phyloP scores from a whole-genome alignment of 371 early-diverging fungal genomes.

The Circinella minor region DNA sequence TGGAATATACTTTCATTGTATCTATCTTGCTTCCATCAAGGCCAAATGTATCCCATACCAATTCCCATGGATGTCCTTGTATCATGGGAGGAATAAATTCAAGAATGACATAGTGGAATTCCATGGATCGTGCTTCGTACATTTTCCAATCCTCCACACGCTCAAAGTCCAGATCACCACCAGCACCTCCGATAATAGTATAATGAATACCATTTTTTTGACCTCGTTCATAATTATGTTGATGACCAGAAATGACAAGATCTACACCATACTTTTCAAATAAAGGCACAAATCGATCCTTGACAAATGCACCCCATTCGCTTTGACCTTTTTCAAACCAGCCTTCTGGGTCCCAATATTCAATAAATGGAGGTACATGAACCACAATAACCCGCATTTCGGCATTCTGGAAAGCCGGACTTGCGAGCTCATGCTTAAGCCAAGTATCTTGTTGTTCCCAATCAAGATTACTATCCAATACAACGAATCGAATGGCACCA shows the following conservation, averaged over 20 bases:
- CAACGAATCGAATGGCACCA: conserved; percentile 68
- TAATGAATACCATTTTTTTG: conserved; percentile 57
- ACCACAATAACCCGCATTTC: conserved; percentile 72
- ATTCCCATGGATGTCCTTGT: conserved; percentile 25
- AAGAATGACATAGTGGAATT: conserved; percentile 63
- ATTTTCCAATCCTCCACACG: conserved; percentile 71
- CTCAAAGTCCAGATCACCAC: conserved; percentile 71
- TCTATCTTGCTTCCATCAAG: conserved; percentile 36
- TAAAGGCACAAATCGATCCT: conserved; percentile 68
- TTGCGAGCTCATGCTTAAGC: conserved; percentile 62
- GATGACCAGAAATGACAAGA: conserved; percentile 81
- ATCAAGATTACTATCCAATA: conserved; percentile 75
- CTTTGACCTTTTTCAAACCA: conserved; percentile 71
- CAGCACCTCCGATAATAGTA: conserved; percentile 80
- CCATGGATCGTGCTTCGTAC: conserved; percentile 57
- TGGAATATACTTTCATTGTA: conserved; percentile 22
- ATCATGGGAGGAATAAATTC: conserved; percentile 42
- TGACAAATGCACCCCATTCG: conserved; percentile 76
- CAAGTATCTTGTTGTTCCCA: conserved; percentile 64
- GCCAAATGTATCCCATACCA: conserved; percentile 49
- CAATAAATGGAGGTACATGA: conserved; percentile 82
- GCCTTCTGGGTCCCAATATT: conserved; percentile 78
- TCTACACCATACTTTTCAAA: conserved; percentile 73
- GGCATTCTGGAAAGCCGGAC: conserved; percentile 57
- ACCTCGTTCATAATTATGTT: conserved; percentile 80